A percentile compares a stretch with the other conserved stretches of the same genome.
phyloP scores from a whole-genome alignment of 2,329 filamentous ascomycete species.

The Fusarium tuaranense region DNA sequence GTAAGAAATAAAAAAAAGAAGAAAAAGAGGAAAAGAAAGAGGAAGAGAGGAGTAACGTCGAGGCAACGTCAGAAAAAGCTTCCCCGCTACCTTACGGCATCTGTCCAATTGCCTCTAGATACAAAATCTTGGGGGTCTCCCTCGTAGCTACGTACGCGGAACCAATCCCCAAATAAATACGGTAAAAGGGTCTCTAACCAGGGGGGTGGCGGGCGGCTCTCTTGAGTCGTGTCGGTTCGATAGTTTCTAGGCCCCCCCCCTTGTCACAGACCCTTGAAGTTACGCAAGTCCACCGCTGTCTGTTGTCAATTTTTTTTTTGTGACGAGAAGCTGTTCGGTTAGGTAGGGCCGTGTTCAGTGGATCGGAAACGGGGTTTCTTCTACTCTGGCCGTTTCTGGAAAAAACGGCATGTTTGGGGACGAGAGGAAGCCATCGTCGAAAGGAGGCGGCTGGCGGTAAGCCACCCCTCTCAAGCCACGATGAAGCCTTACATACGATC shows the following conservation, averaged over 20 bases:
- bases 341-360: not conserved
- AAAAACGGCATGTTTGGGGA: constrained; percentile 10
- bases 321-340: not conserved
- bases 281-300: not conserved
- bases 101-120: constrained; percentile 35
- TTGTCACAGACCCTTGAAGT: not conserved
- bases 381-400: not conserved
- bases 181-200: not conserved
- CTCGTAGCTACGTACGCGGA: constrained; percentile 13
- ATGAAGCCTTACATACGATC: not conserved
- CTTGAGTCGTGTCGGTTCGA: not conserved
- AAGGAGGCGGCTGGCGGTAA: not conserved
- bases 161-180: not conserved
- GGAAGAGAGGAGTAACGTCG: constrained; percentile 16
- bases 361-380: not conserved
- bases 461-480: not conserved
- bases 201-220: not conserved
- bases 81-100: constrained; percentile 27
- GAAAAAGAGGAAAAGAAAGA: not conserved
- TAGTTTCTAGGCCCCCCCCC: not conserved
- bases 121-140: constrained; percentile 14
- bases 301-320: not conserved
- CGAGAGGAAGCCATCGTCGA: constrained; percentile 23
- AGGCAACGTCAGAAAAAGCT: constrained; percentile 31
- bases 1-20: not conserved